A percentile compares a stretch with the other conserved stretches of the same genome.
phyloP scores from a whole-genome alignment of 352 stramenopile genomes.

The Phytophthora sansomeana region DNA sequence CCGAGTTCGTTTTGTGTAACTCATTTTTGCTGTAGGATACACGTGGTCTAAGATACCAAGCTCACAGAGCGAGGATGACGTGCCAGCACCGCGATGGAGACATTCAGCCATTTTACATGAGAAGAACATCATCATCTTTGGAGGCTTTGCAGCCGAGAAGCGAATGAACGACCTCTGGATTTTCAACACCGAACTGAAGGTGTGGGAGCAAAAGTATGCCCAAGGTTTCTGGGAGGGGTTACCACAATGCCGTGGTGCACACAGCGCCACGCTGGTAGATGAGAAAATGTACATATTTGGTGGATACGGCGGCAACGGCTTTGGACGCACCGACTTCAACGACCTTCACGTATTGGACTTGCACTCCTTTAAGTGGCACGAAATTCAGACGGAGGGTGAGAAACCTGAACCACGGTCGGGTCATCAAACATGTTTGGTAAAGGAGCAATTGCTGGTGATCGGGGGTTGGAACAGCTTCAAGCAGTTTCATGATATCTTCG shows the following conservation, averaged over 20 bases:
- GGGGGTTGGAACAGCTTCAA: slow-evolving; percentile 96
- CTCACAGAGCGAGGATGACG: slow-evolving; percentile 54
- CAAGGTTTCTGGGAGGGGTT: slow-evolving; percentile 91
- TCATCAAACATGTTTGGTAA: slow-evolving; percentile 92
- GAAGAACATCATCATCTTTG: slow-evolving; percentile 94
- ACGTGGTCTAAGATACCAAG: slow-evolving; percentile 69
- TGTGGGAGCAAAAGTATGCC: slow-evolving; percentile 93
- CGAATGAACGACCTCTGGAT: slow-evolving; percentile 98
- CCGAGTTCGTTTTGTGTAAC: not conserved
- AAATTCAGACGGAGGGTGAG: slow-evolving; percentile 87
- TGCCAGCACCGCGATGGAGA: slow-evolving; percentile 80
- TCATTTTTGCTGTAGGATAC: slow-evolving; percentile 48
- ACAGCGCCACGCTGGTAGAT: slow-evolving; percentile 89
- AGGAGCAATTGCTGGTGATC: slow-evolving; percentile 94
- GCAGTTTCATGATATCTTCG: slow-evolving; percentile 97
- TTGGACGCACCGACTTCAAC: slow-evolving; percentile 95
- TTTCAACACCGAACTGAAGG: slow-evolving; percentile 93
- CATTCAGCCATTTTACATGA: slow-evolving; percentile 86
- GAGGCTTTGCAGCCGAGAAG: slow-evolving; percentile 93
- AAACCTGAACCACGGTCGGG: slow-evolving; percentile 93
- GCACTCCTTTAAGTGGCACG: slow-evolving; percentile 92
- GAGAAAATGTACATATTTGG: slow-evolving; percentile 96
- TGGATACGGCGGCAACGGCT: slow-evolving; percentile 96
- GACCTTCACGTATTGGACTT: slow-evolving; percentile 95
- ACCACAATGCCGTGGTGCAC: slow-evolving; percentile 91